Conservation (phyloP, 768 basidiomycete species). For the Holtermanniella nyarrowii region DNA sequence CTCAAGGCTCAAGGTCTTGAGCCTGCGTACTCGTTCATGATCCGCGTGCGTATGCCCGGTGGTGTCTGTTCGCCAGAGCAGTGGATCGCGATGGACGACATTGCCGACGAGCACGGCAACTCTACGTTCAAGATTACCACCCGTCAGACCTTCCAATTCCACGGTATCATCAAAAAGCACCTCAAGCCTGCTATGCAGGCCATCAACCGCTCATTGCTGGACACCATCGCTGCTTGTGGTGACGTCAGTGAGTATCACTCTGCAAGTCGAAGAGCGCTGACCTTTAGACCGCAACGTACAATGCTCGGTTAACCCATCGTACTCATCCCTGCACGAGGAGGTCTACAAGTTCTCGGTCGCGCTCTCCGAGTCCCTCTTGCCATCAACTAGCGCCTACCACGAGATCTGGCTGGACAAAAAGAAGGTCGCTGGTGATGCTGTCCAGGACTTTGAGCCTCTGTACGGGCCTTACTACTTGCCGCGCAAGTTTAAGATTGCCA, state of each 20-base stretch:
- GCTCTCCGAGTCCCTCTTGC: slow-evolving; percentile 76
- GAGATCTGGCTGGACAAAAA: slow-evolving; percentile 99
- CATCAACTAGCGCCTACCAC: slow-evolving; percentile 85
- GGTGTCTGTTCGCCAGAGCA: slow-evolving; percentile 86
- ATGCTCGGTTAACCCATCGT: slow-evolving; percentile 77
- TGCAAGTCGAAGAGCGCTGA: background rate
- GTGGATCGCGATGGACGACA: slow-evolving; percentile 92
- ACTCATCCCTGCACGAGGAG: slow-evolving; percentile 73
- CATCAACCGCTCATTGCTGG: slow-evolving; percentile 80
- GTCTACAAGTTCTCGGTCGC: slow-evolving; percentile 74
- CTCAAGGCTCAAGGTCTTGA: slow-evolving; percentile 84
- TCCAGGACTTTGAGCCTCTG: slow-evolving; percentile 91
- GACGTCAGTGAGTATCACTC: slow-evolving; percentile 67
- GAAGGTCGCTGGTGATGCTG: slow-evolving; percentile 80
- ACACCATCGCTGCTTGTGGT: slow-evolving; percentile 95
- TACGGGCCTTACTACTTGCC: slow-evolving; percentile 97
- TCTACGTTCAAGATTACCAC: slow-evolving; percentile 96
- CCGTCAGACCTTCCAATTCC: slow-evolving; percentile 97
- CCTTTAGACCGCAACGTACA: slow-evolving; percentile 62
- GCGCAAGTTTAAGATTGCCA: slow-evolving; percentile 92
- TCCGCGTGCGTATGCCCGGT: slow-evolving; percentile 89
- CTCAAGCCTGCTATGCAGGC: slow-evolving; percentile 92
- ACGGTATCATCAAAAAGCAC: slow-evolving; percentile 95
- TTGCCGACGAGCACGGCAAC: slow-evolving; percentile 88
- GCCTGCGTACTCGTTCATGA: slow-evolving; percentile 97